phyloP scores from a whole-genome alignment of 108 stramenopile species.

The Skeletonema tropicum region DNA sequence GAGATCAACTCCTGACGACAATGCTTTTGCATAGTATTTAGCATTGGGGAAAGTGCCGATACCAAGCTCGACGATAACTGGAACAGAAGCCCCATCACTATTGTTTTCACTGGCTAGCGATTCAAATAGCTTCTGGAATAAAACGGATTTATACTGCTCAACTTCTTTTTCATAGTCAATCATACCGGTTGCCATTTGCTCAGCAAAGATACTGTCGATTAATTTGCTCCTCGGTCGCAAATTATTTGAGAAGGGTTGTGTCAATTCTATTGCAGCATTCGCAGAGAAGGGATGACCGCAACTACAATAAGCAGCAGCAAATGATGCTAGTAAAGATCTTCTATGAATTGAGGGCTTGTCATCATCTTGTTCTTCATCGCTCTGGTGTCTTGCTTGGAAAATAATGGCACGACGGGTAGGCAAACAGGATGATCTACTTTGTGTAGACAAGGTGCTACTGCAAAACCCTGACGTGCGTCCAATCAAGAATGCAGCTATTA shows the following conservation, averaged over 20 bases:
- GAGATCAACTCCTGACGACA: neutral
- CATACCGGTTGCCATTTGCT: slow-evolving; percentile 51
- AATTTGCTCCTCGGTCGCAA: slow-evolving; percentile 33
- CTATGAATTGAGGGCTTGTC: neutral
- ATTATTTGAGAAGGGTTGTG: slow-evolving; percentile 14
- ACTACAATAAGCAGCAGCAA: neutral
- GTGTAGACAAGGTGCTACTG: neutral
- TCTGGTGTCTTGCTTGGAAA: neutral
- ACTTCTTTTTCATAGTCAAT: slow-evolving; percentile 51
- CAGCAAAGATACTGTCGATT: slow-evolving; percentile 38
- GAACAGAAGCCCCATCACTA: slow-evolving; percentile 6
- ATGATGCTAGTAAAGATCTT: slow-evolving; percentile 4
- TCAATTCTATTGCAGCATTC: slow-evolving; percentile 33
- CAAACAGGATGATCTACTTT: neutral
- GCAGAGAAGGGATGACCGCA: slow-evolving; percentile 8
- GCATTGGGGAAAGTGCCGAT: slow-evolving; percentile 71
- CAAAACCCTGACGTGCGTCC: neutral
- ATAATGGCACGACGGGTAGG: neutral
- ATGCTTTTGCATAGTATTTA: slow-evolving; percentile 43
- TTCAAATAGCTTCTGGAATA: slow-evolving; percentile 46
- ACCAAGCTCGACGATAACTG: slow-evolving; percentile 56
- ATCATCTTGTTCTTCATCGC: neutral
- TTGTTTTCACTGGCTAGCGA: slow-evolving; percentile 8
- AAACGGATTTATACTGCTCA: slow-evolving; percentile 42
- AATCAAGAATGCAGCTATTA: neutral